Conservation (phyloP, 73 alveolate genomes). For the Durusdinium trenchii region DNA sequence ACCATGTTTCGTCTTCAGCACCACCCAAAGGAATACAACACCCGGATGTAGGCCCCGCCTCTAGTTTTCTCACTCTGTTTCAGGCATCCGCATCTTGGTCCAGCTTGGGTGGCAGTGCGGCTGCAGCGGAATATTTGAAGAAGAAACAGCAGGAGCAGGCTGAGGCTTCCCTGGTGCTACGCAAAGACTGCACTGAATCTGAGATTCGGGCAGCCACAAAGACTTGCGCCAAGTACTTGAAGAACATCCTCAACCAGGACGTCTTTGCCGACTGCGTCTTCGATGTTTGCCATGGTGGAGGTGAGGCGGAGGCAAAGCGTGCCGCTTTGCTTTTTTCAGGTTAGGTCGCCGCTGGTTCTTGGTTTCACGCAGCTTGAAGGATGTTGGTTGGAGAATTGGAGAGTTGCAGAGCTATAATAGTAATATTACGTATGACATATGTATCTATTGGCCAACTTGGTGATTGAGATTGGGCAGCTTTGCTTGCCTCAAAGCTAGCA, state of each 20-base stretch:
- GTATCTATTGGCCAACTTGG: no score
- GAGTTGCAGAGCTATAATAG: no score
- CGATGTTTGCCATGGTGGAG: slow-evolving; percentile 60
- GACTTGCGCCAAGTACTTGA: slow-evolving; percentile 50
- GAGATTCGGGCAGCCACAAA: not conserved
- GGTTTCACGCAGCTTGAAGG: no score
- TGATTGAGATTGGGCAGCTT: no score
- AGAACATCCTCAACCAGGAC: not conserved
- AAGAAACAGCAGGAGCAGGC: not conserved
- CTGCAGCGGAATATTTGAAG: not conserved
- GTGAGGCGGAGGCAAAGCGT: slow-evolving; percentile 60
- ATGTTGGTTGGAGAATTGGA: no score
- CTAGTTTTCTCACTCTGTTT: no score
- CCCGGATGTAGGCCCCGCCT: no score
- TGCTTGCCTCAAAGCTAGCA: no score
- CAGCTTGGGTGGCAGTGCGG: slow-evolving; percentile 54
- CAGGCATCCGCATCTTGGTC: slow-evolving; percentile 2
- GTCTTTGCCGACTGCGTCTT: slow-evolving; percentile 17
- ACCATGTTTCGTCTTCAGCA: not conserved
- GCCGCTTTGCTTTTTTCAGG: slow-evolving; percentile 33
- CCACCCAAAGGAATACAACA: no score
- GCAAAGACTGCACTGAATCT: not conserved
- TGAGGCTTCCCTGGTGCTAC: no score
- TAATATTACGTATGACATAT: no score
- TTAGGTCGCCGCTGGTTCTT: no score